phyloP scores from a whole-genome alignment of 805 yeast genomes.

The Saccharomycopsis vini region DNA sequence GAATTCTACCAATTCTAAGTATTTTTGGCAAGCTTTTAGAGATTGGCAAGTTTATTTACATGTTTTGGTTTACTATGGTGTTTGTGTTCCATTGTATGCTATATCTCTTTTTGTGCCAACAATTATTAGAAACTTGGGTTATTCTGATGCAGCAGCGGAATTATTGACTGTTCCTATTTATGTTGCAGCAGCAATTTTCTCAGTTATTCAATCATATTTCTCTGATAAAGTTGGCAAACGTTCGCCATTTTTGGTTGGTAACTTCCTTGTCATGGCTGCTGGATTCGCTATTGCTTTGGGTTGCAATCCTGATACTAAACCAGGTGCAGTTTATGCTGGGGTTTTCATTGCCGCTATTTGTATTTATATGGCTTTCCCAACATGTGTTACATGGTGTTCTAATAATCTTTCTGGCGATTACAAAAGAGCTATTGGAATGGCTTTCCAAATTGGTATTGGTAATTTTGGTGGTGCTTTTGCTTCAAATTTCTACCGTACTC shows the following conservation, averaged over 20 bases:
- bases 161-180: slow-evolving; percentile 38
- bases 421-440: slow-evolving; percentile 33
- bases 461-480: slow-evolving; percentile 32
- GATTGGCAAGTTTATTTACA: slow-evolving; percentile 28
- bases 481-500: slow-evolving; percentile 27
- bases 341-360: slow-evolving; percentile 28
- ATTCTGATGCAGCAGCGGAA: slow-evolving; percentile 33
- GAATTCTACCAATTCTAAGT: slow-evolving; percentile 10
- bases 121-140: slow-evolving; percentile 36
- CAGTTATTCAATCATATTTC: slow-evolving; percentile 25
- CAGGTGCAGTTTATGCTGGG: slow-evolving; percentile 28
- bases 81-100: slow-evolving; percentile 29
- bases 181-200: slow-evolving; percentile 27
- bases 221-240: slow-evolving; percentile 26
- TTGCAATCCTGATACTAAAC: slow-evolving; percentile 22
- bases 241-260: slow-evolving; percentile 26
- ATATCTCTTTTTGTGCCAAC: slow-evolving; percentile 38
- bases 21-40: slow-evolving; percentile 20
- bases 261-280: slow-evolving; percentile 25
- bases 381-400: slow-evolving; percentile 30
- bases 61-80: slow-evolving; percentile 25
- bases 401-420: slow-evolving; percentile 30
- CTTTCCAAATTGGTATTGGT: slow-evolving; percentile 32
- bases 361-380: slow-evolving; percentile 27
- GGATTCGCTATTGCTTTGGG: slow-evolving; percentile 29